Evolutionary conservation across 108 stramenopile genomes (phyloP), one percentile per base, ranked within the genome.

Genomic region (Parmales sp.): DNA sequence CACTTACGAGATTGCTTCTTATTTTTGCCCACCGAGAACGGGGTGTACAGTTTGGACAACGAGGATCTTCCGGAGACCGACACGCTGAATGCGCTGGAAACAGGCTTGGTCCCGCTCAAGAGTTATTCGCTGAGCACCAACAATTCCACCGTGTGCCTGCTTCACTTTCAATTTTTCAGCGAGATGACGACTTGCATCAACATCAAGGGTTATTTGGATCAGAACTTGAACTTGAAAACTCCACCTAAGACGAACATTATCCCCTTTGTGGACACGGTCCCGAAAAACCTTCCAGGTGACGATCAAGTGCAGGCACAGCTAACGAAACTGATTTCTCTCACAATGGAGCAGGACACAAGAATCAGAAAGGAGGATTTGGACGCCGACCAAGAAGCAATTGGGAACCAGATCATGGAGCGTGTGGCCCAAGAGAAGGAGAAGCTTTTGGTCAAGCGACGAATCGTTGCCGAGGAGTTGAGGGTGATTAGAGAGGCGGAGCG

Each of bases 141-240:
- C 31, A 60, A 60, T 34, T 28, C 54, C 54, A 20, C 20, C 31
- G 13, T 60, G 18, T 60, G 54, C 54, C 26, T 60, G 3, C 26
- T 60, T 11, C 54, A 60, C 54, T 60, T 60, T 16, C 54, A 60
- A 16, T 60, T 60, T 34, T 60, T 26, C 28, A 19, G n/a, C 54
- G 54, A 60, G 54, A 28, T 60, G 29, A 60, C 54, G n/a, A 60
- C 54, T 28, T 28, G n/a, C 8, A 60, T 60, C 54, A 60, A 60
- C 31, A 60, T 60, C 54, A 60, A 34, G n/a, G 54, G 54, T 11
- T 60, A 60, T 34, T 20, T 60, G 54, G 20, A 11, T 28, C 54
- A 60, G 20, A 34, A 34, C 3, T 13, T 28, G n/a, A 11, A 60
- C 31, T 13, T 34, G 11, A 34, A 60, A 34, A 34, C 29, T 13